Base-by-base conservation (phyloP, 192 early-diverging fungal genomes). In the Linnemannia schmuckeri region DNA sequence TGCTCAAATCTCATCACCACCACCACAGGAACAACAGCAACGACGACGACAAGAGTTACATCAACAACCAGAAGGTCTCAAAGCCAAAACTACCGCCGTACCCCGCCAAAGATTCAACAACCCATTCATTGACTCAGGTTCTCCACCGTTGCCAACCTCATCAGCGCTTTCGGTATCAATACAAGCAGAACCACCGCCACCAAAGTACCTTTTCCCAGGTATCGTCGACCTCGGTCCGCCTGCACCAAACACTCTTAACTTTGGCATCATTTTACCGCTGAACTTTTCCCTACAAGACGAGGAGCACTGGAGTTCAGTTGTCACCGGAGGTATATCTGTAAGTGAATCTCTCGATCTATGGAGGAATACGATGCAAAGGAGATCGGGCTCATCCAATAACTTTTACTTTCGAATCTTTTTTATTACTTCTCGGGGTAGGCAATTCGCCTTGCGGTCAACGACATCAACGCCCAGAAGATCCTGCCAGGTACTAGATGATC, bases 211-310 rank as follows among this genome's bases (percentile, higher is more conserved):
- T 2, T 77, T 35, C 27, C 75, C 75, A 17, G 75, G 27, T 7
- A 77, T 77, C 22, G 38, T 68, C 61, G 75, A 77, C 61, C 75
- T 41, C 15, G 75, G 75, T 13, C 75, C 57, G 10, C 75, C 54
- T 27, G 52, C 75, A 17, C 52, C 52, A 37, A 66, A 66, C 40
- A 66, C 75, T 2, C 30, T 77, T 40, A 61, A 61, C 24, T 66
- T 77, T 66, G 75, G 75, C 10, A 44, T 77, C 0, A 18, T 77
- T 9, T 27, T 77, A 61, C 75, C 75, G 24, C 41, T 77, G 6
- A 68, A 77, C 30, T 57, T 77, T 5, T 40, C 75, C 4, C 33
- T 20, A 1, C 7, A 10, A 24, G 38, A 41, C n/a, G 40, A 77
- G 30, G 18, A 54, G 6, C 57, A 30, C 38, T 77, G 75, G 75